A percentile compares a stretch with the other conserved stretches of the same genome.
Evolutionary conservation across 495 filamentous ascomycete species (phyloP).

Genomic region (Penicillium verhagenii): DNA sequence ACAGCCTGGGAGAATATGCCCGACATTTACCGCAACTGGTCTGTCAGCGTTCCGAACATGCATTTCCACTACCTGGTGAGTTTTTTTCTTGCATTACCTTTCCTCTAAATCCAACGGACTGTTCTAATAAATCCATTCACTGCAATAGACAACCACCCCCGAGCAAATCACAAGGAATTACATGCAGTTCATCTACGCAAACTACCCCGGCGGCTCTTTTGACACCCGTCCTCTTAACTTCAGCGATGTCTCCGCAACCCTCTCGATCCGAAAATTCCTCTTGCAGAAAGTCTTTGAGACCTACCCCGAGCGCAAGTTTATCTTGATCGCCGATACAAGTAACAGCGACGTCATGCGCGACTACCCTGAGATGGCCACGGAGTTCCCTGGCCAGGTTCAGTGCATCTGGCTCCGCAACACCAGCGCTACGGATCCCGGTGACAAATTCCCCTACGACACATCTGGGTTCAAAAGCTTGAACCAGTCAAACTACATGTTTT

Average conservation of each 20-base stretch:
- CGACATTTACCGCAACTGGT: constrained; percentile 68
- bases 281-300: constrained; percentile 71
- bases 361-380: constrained; percentile 64
- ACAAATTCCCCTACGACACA: constrained; percentile 73
- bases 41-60: constrained; percentile 52
- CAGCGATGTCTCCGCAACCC: constrained; percentile 66
- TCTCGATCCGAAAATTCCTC: constrained; percentile 65
- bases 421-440: constrained; percentile 57
- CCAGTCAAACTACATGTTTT: constrained; percentile 73
- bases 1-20: constrained; percentile 78
- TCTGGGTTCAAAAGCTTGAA: constrained; percentile 63
- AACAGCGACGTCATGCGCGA: constrained; percentile 76
- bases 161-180: constrained; percentile 76
- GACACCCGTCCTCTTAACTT: constrained; percentile 79
- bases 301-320: constrained; percentile 70
- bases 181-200: constrained; percentile 77
- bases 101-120: no score
- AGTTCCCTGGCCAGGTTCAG: constrained; percentile 68
- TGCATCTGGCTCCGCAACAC: constrained; percentile 81
- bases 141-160: constrained; percentile 63
- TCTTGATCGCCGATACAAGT: constrained; percentile 73
- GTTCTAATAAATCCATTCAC: no score
- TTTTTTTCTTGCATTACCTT: no score
- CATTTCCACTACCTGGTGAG: constrained; percentile 74
- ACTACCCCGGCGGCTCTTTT: constrained; percentile 68